Base-by-base conservation (phyloP, 139 green algal genomes). In the Nannochloris sp. region DNA sequence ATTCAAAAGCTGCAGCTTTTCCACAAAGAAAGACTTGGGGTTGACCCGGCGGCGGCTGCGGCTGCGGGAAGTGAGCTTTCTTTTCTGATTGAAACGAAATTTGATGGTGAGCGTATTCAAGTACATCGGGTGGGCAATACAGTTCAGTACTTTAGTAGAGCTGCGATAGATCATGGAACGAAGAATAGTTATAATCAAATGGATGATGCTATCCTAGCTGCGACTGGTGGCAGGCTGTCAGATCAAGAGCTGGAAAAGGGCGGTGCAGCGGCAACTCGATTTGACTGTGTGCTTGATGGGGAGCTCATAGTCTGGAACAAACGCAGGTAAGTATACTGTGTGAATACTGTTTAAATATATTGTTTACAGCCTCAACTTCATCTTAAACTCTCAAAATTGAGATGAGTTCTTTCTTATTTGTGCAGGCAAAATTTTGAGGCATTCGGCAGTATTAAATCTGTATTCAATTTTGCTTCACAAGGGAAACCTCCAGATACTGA, bases 81-180 rank as follows among this genome's bases (percentile, higher is more conserved):
- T 1, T 91, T 93, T 58, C 61, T 92, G 30, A 60, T 83, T 19
- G 89, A 96, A 54, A 79, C 74, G 37, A 95, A 95, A 68, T 84
- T 95, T 64, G 90, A 93, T 56, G 90, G 79, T 2, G 70, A 82
- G 57, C 65, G 78, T 30, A 80, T 94, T 9, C 87, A 94, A 68
- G 35, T 92, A 54, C 87, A 94, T 66, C 36, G 74, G n/a, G 72
- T 38, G 23, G 57, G 67, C 19, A 48, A 25, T 9, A 9, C 31
- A 0, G 5, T 85, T 5, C 19, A 68, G 39, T 88, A 86, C 60
- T 89, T 82, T 74, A 88, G 75, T 46, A 64, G 78, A 14, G 70
- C 51, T 1, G 80, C 59, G 37, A 67, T 79, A 12, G 85, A 92
- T 34, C 80, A 89, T 44, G 67, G 71, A 12, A 39, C 65, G 13